These are phyloP conservation scores for Ilex aquifolium DNA, from an alignment of 257 asterid species.

Conservation along the genomic window DNA sequence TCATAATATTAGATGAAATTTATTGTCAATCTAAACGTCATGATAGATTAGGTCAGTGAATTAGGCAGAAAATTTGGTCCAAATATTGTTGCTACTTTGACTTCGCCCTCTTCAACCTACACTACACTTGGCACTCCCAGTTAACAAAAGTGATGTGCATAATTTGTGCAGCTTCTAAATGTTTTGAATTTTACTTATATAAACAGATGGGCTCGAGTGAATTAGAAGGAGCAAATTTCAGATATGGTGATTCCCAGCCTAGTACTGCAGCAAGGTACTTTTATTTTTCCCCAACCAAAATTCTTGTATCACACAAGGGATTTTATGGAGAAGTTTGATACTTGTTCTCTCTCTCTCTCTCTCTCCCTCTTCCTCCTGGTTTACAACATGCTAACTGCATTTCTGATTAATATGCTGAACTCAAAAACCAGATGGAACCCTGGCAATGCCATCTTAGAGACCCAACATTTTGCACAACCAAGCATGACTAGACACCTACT, in stretches of 20 bases:
- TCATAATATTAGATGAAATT: too few species aligned
- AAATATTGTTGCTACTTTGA: too few species aligned
- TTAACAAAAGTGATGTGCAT: too few species aligned
- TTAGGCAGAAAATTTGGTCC: too few species aligned
- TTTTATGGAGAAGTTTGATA: too few species aligned
- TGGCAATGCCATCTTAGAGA: slow-evolving; percentile 37
- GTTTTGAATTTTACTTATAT: slow-evolving; percentile 6
- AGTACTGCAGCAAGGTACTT: slow-evolving; percentile 40
- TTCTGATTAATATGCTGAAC: neutral
- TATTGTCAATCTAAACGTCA: too few species aligned
- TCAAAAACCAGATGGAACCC: slow-evolving; percentile 57
- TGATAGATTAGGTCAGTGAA: too few species aligned
- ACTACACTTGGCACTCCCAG: too few species aligned
- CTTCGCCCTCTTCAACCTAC: too few species aligned
- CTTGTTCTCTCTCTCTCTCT: too few species aligned
- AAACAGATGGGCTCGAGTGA: slow-evolving; percentile 63
- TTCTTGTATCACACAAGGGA: neutral
- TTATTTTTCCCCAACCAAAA: neutral
- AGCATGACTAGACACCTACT: slow-evolving; percentile 50
- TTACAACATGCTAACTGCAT: too few species aligned
- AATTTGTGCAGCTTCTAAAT: neutral
- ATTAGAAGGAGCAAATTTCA: slow-evolving; percentile 41
- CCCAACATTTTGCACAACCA: slow-evolving; percentile 52
- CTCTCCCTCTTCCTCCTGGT: too few species aligned
- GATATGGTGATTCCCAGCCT: slow-evolving; percentile 58